A percentile compares a stretch with the other conserved stretches of the same genome.
Conservation (phyloP, 2,329 filamentous ascomycete species). For the Fusarium stilboides region DNA sequence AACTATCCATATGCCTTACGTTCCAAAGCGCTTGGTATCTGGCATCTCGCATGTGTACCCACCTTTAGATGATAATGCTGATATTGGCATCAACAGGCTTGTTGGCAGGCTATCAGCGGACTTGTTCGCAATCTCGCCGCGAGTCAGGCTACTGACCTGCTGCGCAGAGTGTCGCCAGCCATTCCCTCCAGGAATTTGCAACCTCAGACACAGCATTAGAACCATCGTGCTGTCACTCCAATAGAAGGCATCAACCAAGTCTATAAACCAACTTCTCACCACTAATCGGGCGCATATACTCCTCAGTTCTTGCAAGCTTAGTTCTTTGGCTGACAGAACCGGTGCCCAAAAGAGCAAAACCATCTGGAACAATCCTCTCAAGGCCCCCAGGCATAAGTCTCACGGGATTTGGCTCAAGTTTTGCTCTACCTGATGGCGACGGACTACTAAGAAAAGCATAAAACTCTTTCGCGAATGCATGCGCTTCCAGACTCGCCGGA, state of each 20-base stretch:
- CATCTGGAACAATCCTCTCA: constrained; percentile 48
- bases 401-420: constrained; percentile 51
- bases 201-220: too few species aligned
- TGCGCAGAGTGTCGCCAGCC: too few species aligned
- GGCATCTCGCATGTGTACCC: too few species aligned
- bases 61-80: too few species aligned
- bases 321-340: constrained; percentile 45
- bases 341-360: constrained; percentile 48
- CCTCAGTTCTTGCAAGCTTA: constrained; percentile 40
- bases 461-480: constrained; percentile 54
- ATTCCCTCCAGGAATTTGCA: too few species aligned
- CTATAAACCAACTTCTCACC: constrained; percentile 58
- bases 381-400: constrained; percentile 54
- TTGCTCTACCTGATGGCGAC: not conserved
- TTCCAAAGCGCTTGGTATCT: too few species aligned
- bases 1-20: too few species aligned
- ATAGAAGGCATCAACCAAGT: not conserved
- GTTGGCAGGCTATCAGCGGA: too few species aligned
- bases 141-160: too few species aligned
- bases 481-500: constrained; percentile 43
- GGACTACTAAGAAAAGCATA: constrained; percentile 53
- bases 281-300: constrained; percentile 57
- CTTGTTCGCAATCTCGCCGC: too few species aligned
- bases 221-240: too few species aligned
- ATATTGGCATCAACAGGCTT: too few species aligned